Percentiles rank a stretch among this genome's conserved stretches.
Evolutionary conservation across 1,139 yeast species (phyloP).

Genomic region (Pichia norvegensis): DNA sequence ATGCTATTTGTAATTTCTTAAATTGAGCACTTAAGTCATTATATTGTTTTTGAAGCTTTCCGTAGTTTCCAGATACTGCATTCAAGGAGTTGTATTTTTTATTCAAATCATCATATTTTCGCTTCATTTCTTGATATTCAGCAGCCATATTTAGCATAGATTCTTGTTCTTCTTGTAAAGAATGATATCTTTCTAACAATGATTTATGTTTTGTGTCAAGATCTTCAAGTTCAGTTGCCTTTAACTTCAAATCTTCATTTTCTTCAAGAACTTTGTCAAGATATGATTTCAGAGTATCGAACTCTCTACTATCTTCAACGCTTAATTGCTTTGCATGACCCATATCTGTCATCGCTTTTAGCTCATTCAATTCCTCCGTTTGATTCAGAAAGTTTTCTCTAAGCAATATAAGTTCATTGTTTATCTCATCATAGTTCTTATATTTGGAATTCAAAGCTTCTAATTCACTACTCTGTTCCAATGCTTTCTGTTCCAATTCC

Average conservation of each 20-base stretch:
- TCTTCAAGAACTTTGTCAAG: conserved; percentile 16
- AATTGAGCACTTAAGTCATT: conserved; percentile 2
- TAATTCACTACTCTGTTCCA: conserved; percentile 8
- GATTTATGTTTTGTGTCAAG: neutral
- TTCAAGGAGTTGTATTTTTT: neutral
- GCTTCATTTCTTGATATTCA: neutral
- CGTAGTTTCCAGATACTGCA: neutral
- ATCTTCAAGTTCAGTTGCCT: neutral
- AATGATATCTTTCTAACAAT: neutral
- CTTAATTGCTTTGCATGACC: conserved; percentile 11
- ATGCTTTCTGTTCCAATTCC: conserved; percentile 16
- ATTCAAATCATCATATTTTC: neutral
- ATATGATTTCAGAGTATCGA: conserved; percentile 12
- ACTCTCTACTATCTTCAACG: conserved; percentile 12
- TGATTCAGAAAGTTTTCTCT: conserved; percentile 5
- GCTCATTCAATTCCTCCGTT: conserved; percentile 6
- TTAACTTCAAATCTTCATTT: conserved; percentile 9
- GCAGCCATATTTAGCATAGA: neutral
- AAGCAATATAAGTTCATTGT: conserved; percentile 5
- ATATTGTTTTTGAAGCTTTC: neutral
- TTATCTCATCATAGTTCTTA: conserved; percentile 5
- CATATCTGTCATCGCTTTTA: conserved; percentile 9
- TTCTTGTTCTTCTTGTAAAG: neutral
- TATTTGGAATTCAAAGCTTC: conserved; percentile 2
- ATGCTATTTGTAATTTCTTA: neutral